These are phyloP conservation scores for Penicillium antarcticum DNA, from an alignment of 495 filamentous ascomycete species.

Conservation along the genomic window DNA sequence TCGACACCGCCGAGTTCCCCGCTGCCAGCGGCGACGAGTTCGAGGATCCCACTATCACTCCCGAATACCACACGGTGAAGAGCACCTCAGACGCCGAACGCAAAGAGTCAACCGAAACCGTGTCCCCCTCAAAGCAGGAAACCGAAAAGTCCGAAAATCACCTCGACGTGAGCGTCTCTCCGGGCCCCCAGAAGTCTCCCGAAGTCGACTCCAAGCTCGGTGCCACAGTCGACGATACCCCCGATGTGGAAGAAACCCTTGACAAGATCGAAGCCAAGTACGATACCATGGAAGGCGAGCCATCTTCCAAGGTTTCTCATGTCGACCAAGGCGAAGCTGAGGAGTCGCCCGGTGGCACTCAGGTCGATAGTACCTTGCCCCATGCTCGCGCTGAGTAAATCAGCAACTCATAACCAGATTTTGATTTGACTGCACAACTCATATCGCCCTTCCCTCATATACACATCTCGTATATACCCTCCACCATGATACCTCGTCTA, in stretches of 20 bases:
- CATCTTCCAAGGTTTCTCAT: neutral
- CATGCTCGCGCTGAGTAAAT: constrained; percentile 1
- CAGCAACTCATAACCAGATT: neutral
- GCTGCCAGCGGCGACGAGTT: constrained; percentile 33
- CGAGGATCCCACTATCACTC: neutral
- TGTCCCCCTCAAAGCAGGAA: too few species aligned
- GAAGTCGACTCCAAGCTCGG: neutral
- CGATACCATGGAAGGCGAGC: neutral
- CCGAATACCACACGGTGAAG: neutral
- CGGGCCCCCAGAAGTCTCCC: neutral
- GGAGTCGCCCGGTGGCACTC: neutral
- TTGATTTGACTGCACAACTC: neutral
- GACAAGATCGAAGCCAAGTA: constrained; percentile 4
- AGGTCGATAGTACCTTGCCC: neutral
- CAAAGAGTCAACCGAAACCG: neutral
- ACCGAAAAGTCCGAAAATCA: neutral
- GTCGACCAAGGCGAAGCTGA: neutral
- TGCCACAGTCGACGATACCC: neutral
- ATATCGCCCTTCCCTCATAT: neutral
- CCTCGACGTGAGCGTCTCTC: neutral
- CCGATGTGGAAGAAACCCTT: neutral
- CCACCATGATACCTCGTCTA: neutral
- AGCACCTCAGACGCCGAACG: neutral
- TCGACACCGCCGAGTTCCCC: constrained; percentile 42
- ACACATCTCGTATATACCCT: neutral